Evolutionary conservation across 139 green algal genomes (phyloP).

Genomic region (Chlorella sp.): DNA sequence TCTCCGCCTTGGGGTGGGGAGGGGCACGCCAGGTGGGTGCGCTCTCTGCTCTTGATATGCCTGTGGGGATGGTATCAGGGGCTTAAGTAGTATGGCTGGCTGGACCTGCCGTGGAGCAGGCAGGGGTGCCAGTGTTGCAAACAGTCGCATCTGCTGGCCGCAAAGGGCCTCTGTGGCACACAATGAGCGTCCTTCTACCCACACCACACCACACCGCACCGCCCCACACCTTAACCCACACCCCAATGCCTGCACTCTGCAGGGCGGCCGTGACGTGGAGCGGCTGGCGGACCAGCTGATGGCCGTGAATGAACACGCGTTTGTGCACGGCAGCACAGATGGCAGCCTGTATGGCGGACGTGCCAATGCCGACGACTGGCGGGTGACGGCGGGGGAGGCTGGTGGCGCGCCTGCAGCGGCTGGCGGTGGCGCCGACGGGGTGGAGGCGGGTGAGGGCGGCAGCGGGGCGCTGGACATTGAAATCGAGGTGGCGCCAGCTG

Average conservation of each 20-base stretch:
- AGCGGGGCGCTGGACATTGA: slow-evolving; percentile 24
- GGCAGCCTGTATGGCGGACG: slow-evolving; percentile 42
- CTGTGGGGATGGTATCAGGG: no score
- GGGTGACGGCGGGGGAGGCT: not conserved
- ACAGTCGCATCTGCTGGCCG: not conserved
- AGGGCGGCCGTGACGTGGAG: slow-evolving; percentile 42
- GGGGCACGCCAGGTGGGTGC: no score
- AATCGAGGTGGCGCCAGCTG: slow-evolving; percentile 42
- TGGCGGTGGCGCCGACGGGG: not conserved
- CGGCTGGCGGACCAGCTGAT: slow-evolving; percentile 58
- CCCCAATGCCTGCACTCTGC: not conserved
- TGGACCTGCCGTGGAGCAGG: no score
- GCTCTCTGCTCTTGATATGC: no score
- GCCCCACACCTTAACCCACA: no score
- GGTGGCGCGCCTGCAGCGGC: not conserved
- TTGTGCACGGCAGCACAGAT: slow-evolving; percentile 29
- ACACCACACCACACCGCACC: no score
- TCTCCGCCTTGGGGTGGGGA: no score
- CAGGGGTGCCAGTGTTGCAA: no score
- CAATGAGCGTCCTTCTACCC: not conserved
- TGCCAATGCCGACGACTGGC: slow-evolving; percentile 39
- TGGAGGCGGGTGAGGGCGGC: not conserved
- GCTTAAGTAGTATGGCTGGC: no score
- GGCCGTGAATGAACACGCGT: slow-evolving; percentile 49
- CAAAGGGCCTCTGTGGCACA: not conserved